Conservation (phyloP, 495 filamentous ascomycete species). For the Gamarada debralockiae region DNA sequence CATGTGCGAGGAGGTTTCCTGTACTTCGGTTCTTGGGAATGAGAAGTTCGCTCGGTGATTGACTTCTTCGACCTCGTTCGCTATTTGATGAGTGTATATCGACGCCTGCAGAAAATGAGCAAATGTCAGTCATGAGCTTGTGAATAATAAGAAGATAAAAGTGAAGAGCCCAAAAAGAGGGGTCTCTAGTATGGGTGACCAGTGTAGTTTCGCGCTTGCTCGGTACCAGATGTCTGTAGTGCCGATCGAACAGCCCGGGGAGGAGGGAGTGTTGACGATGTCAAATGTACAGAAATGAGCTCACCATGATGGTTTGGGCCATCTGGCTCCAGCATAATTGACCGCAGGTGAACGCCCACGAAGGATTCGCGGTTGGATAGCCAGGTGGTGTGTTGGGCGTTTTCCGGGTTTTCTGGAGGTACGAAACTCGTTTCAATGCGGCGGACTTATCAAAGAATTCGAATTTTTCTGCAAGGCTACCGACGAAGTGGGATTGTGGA, state of each 20-base stretch:
- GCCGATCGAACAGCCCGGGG: background rate
- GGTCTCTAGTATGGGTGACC: background rate
- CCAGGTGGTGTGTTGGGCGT: background rate
- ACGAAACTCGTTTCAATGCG: background rate
- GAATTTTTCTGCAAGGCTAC: background rate
- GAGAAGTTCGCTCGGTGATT: constrained; percentile 8
- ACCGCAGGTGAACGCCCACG: constrained; percentile 1
- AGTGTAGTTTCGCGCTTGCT: constrained; percentile 13
- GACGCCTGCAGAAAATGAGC: constrained; percentile 14
- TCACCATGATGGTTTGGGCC: constrained; percentile 22
- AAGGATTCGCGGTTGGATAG: background rate
- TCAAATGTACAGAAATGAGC: constrained; percentile 4
- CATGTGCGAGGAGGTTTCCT: constrained; percentile 50
- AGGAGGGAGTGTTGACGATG: background rate
- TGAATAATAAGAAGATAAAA: background rate
- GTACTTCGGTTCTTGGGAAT: constrained; percentile 64
- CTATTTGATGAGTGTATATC: constrained; percentile 10
- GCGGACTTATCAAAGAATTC: background rate
- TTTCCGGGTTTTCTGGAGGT: background rate
- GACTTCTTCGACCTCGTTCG: constrained; percentile 12
- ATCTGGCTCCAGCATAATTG: constrained; percentile 28
- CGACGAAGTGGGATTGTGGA: background rate
- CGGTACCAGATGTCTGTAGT: constrained; percentile 4
- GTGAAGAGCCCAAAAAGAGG: background rate
- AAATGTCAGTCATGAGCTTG: constrained; percentile 5